Conservation (phyloP, 2,329 filamentous ascomycete genomes). For the Huntiella bhutanensis region DNA sequence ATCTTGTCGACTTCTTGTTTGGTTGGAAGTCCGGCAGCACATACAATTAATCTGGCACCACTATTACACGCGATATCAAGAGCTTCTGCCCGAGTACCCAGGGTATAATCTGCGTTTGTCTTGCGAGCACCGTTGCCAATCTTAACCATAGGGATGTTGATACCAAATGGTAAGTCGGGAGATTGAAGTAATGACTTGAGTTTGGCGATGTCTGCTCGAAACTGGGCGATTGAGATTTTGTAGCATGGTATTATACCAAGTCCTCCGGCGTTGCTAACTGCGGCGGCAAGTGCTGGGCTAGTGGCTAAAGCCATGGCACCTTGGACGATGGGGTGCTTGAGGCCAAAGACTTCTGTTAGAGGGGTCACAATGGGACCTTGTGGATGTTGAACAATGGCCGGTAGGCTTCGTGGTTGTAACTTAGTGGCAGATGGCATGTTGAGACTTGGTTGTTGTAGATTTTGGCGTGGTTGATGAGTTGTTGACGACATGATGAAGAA, state of each 20-base stretch:
- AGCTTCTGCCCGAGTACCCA: constrained; percentile 70
- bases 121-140: constrained; percentile 66
- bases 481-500: no score
- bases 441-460: no score
- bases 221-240: constrained; percentile 54
- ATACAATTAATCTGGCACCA: constrained; percentile 71
- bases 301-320: constrained; percentile 87
- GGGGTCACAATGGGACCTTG: constrained; percentile 50
- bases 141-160: constrained; percentile 82
- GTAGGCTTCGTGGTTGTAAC: no score
- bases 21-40: constrained; percentile 74
- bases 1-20: constrained; percentile 51
- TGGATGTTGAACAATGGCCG: neutral
- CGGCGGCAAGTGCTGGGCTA: constrained; percentile 58
- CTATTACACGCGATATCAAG: constrained; percentile 72
- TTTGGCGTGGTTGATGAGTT: no score
- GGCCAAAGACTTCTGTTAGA: constrained; percentile 58
- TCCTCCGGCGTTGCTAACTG: constrained; percentile 75
- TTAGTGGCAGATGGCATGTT: no score
- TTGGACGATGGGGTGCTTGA: constrained; percentile 75
- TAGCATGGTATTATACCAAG: constrained; percentile 57
- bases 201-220: constrained; percentile 66
- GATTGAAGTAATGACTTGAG: constrained; percentile 55
- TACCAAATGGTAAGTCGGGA: constrained; percentile 62
- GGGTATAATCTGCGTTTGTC: constrained; percentile 92